Percentiles rank a stretch among this genome's conserved stretches.
Evolutionary conservation across 306 rosid genomes (phyloP).

Genomic region (Medicago ruthenica): DNA sequence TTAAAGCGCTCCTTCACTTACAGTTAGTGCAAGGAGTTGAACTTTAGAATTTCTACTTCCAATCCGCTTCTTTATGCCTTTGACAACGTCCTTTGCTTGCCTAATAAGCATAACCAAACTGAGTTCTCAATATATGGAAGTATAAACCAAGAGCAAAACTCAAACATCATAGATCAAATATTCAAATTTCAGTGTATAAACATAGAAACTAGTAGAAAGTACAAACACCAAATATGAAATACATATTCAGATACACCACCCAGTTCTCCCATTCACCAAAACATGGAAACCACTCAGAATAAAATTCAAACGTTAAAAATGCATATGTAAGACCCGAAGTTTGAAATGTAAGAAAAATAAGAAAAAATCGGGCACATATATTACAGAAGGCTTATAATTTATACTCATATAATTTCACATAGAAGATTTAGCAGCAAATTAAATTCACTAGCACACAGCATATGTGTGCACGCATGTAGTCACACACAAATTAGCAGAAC

Average conservation of each 20-base stretch:
- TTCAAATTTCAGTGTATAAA: constrained; percentile 22
- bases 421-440: neutral
- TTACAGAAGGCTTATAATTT: too few relatives aligned
- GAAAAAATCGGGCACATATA: too few relatives aligned
- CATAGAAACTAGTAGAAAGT: neutral
- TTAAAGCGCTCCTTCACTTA: constrained; percentile 46
- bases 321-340: too few relatives aligned
- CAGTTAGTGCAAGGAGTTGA: constrained; percentile 95
- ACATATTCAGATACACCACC: constrained; percentile 9
- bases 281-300: neutral
- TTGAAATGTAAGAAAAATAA: too few relatives aligned
- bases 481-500: constrained; percentile 6
- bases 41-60: constrained; percentile 92
- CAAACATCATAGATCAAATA: constrained; percentile 22
- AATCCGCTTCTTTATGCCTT: constrained; percentile 87
- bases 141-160: constrained; percentile 17
- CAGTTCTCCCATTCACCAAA: constrained; percentile 1
- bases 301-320: neutral
- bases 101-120: constrained; percentile 53
- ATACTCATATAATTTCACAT: neutral
- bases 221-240: constrained; percentile 5
- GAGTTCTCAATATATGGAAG: constrained; percentile 25
- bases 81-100: constrained; percentile 95
- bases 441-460: constrained; percentile 18
- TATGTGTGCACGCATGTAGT: neutral